Conservation (phyloP, 1,139 yeast species). For the Zygosaccharomyces sapae region DNA sequence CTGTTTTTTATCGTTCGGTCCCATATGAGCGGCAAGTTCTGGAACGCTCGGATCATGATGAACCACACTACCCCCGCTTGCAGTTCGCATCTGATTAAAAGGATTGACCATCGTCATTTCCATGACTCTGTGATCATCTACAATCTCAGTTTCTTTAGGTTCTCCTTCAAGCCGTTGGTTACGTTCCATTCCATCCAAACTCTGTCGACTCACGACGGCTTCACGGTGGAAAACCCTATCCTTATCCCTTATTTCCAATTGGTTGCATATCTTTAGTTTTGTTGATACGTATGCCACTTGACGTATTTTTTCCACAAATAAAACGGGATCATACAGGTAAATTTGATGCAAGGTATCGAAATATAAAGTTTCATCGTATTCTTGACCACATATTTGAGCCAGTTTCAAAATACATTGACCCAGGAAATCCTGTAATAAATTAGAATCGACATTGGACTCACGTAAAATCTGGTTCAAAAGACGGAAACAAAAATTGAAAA, state of each 20-base stretch:
- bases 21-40: not conserved
- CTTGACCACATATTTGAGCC: slow-evolving; percentile 29
- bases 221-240: slow-evolving; percentile 10
- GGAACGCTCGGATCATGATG: slow-evolving; percentile 19
- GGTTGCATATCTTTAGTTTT: slow-evolving; percentile 30
- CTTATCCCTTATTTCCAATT: slow-evolving; percentile 25
- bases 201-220: slow-evolving; percentile 8
- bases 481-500: slow-evolving; percentile 28
- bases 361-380: slow-evolving; percentile 27
- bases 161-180: slow-evolving; percentile 17
- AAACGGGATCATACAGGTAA: slow-evolving; percentile 14
- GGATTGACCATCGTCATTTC: slow-evolving; percentile 44
- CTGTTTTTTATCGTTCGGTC: slow-evolving; percentile 1
- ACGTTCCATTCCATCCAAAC: slow-evolving; percentile 16
- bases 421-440: not conserved
- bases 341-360: slow-evolving; percentile 21
- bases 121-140: slow-evolving; percentile 27
- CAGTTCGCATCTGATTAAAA: slow-evolving; percentile 27
- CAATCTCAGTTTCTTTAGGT: slow-evolving; percentile 11
- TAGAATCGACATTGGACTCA: not conserved
- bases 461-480: slow-evolving; percentile 14
- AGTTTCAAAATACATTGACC: slow-evolving; percentile 10
- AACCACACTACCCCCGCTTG: slow-evolving; percentile 23
- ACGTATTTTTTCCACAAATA: slow-evolving; percentile 19
- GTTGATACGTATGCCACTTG: slow-evolving; percentile 25